Evolutionary conservation across 2,329 filamentous ascomycete species (phyloP).

Genomic region (Biscogniauxia marginata): DNA sequence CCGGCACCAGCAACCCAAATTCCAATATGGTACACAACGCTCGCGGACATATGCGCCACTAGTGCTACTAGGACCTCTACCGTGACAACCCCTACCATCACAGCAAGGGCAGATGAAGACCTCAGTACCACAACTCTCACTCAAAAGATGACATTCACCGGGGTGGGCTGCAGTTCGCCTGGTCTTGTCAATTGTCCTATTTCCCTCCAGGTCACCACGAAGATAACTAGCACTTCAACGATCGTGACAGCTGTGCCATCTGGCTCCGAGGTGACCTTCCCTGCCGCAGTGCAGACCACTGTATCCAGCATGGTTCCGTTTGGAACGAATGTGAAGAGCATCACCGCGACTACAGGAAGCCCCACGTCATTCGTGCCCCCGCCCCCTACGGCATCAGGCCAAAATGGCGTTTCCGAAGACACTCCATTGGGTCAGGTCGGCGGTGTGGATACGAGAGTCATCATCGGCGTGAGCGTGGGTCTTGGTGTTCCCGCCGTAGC

Average conservation of each 20-base stretch:
- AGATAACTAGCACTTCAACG: conserved; percentile 38
- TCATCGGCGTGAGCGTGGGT: conserved; percentile 49
- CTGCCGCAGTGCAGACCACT: conserved; percentile 32
- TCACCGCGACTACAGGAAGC: conserved; percentile 41
- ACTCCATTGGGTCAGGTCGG: conserved; percentile 20
- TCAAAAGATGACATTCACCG: conserved; percentile 42
- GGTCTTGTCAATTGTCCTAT: conserved; percentile 49
- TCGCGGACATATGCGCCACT: conserved; percentile 43
- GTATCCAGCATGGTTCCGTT: conserved; percentile 41
- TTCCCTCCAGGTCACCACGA: conserved; percentile 46
- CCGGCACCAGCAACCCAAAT: conserved; percentile 44
- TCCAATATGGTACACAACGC: conserved; percentile 53
- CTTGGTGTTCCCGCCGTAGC: conserved; percentile 41
- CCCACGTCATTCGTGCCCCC: conserved; percentile 44
- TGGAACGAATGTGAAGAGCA: conserved; percentile 36
- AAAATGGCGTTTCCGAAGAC: conserved; percentile 19
- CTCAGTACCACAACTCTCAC: conserved; percentile 40
- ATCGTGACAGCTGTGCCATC: conserved; percentile 40
- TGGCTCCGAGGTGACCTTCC: conserved; percentile 40
- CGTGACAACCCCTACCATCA: conserved; percentile 3
- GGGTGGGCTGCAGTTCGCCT: conserved; percentile 41
- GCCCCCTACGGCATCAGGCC: conserved; percentile 24
- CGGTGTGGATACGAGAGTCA: conserved; percentile 43
- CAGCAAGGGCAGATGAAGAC: conserved; percentile 22
- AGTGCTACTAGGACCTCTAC: conserved; percentile 21